These are phyloP conservation scores for Rhodotorula sp. DNA, from an alignment of 1,284 basidiomycete genomes.

Conservation along the genomic window DNA sequence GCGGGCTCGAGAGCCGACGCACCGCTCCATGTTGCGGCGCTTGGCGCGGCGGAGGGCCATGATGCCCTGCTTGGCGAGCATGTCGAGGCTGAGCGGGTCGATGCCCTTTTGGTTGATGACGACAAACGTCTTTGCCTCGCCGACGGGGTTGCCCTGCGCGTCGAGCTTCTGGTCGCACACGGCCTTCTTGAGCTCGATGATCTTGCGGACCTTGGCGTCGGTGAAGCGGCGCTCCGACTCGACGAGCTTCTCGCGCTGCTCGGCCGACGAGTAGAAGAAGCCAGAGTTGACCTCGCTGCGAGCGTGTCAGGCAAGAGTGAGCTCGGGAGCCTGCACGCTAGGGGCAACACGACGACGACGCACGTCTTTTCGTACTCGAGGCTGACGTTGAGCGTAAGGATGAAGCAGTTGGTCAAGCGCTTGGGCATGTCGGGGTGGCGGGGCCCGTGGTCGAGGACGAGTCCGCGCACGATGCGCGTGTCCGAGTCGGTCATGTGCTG, in stretches of 20 bases:
- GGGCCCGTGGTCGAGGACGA: slow-evolving; percentile 91
- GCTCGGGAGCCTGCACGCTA: not conserved
- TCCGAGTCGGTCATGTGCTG: slow-evolving; percentile 97
- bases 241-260: slow-evolving; percentile 97
- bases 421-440: slow-evolving; percentile 99
- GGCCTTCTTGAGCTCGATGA: slow-evolving; percentile 92
- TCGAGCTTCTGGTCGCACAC: slow-evolving; percentile 92
- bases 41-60: slow-evolving; percentile 93
- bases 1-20: slow-evolving; percentile 42
- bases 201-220: slow-evolving; percentile 93
- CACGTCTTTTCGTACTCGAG: slow-evolving; percentile 99
- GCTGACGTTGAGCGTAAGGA: slow-evolving; percentile 95
- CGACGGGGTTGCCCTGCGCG: slow-evolving; percentile 59
- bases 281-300: slow-evolving; percentile 95
- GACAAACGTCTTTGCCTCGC: slow-evolving; percentile 80
- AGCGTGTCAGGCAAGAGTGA: slow-evolving; percentile 30
- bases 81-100: slow-evolving; percentile 94
- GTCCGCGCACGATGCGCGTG: slow-evolving; percentile 92
- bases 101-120: slow-evolving; percentile 99
- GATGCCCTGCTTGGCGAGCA: slow-evolving; percentile 96
- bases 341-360: slow-evolving; percentile 50
- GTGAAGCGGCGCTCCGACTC: slow-evolving; percentile 95
- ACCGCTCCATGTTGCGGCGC: slow-evolving; percentile 96
- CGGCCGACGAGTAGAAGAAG: slow-evolving; percentile 99
- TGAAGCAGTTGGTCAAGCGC: slow-evolving; percentile 93